Percentiles rank a stretch among this genome's conserved stretches.
phyloP scores from a whole-genome alignment of 306 rosid species.

The Quillaja saponaria region DNA sequence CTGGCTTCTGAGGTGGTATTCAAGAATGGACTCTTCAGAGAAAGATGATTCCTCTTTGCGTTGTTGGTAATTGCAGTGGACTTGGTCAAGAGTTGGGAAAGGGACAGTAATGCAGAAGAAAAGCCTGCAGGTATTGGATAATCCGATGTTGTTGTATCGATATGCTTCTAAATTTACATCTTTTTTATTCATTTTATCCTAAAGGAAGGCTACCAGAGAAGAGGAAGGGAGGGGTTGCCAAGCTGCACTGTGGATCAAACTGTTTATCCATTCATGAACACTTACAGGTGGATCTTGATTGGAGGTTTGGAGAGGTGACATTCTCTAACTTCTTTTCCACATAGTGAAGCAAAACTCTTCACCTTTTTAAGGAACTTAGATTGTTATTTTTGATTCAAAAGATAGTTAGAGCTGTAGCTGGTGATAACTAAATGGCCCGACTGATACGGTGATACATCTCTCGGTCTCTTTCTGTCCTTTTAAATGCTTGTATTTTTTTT shows the following conservation, averaged over 20 bases:
- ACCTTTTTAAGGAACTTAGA: conserved; percentile 40
- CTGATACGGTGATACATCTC: conserved; percentile 34
- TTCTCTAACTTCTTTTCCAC: conserved; percentile 33
- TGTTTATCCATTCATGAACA: conserved; percentile 36
- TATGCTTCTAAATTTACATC: conserved; percentile 43
- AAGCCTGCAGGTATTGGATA: conserved; percentile 39
- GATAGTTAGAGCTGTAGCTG: conserved; percentile 60
- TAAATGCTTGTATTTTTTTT: conserved; percentile 37
- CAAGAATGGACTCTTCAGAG: conserved; percentile 25
- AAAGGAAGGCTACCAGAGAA: conserved; percentile 44
- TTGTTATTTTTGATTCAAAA: conserved; percentile 56
- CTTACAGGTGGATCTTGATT: conserved; percentile 30
- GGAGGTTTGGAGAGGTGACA: conserved; percentile 39
- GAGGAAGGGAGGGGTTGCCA: conserved; percentile 31
- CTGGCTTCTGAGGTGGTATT: conserved; percentile 31
- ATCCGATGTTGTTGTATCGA: conserved; percentile 51
- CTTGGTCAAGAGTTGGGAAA: conserved; percentile 15
- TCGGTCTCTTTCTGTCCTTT: conserved; percentile 35
- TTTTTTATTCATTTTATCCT: conserved; percentile 61
- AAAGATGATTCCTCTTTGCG: conserved; percentile 23
- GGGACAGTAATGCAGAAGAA: conserved; percentile 37
- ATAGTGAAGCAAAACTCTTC: conserved; percentile 47
- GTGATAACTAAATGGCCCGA: conserved; percentile 45
- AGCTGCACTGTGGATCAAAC: conserved; percentile 31
- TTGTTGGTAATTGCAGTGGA: conserved; percentile 28